These are phyloP conservation scores for Aleurites moluccanus DNA, from an alignment of 441 rosid species.

Conservation along the genomic window DNA sequence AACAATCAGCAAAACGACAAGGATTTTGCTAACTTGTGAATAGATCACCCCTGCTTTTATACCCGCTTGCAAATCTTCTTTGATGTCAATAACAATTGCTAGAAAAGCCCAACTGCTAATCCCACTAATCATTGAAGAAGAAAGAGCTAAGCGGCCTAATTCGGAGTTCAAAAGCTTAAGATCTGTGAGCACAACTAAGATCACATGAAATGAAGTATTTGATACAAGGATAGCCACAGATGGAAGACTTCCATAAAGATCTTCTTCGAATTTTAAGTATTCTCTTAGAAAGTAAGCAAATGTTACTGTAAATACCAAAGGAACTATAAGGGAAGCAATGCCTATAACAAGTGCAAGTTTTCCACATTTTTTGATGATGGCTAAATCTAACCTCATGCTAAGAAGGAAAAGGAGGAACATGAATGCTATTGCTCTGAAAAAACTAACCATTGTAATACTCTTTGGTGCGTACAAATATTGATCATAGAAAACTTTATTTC, in stretches of 20 bases:
- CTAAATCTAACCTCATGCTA: slow-evolving; percentile 35
- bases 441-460: slow-evolving; percentile 25
- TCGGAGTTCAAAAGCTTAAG: slow-evolving; percentile 52
- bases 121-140: slow-evolving; percentile 46
- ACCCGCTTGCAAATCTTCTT: background rate
- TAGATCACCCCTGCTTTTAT: background rate
- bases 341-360: slow-evolving; percentile 43
- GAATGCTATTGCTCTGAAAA: slow-evolving; percentile 38
- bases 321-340: slow-evolving; percentile 33
- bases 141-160: slow-evolving; percentile 50
- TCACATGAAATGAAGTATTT: slow-evolving; percentile 42
- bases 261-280: background rate
- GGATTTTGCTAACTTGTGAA: slow-evolving; percentile 15
- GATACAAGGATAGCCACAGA: slow-evolving; percentile 29
- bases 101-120: slow-evolving; percentile 25
- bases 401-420: slow-evolving; percentile 40
- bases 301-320: slow-evolving; percentile 21
- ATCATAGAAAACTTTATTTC: slow-evolving; percentile 4
- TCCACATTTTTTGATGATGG: slow-evolving; percentile 39
- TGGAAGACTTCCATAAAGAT: slow-evolving; percentile 13
- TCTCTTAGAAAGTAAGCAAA: slow-evolving; percentile 21
- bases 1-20: slow-evolving; percentile 14
- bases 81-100: background rate
- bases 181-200: slow-evolving; percentile 35
- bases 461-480: slow-evolving; percentile 27